These are phyloP conservation scores for Sugiyamaella japonica DNA, from an alignment of 1,139 yeast genomes.

Conservation along the genomic window DNA sequence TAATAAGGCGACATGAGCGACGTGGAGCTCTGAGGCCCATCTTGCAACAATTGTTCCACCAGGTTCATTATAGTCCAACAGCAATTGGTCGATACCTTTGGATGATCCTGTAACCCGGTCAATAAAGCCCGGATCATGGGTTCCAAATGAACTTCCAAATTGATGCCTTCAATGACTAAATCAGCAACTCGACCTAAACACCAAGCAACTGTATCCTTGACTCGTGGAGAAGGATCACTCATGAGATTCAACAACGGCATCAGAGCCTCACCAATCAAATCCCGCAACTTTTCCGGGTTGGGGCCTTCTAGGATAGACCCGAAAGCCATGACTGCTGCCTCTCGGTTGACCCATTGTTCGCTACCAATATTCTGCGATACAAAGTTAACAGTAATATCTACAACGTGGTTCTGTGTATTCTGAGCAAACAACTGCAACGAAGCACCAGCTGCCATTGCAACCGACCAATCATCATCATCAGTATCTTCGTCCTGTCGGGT, in stretches of 20 bases:
- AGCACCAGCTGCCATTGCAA: slow-evolving; percentile 98
- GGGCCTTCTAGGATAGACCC: slow-evolving; percentile 98
- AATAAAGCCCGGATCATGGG: slow-evolving; percentile 69
- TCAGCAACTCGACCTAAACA: slow-evolving; percentile 96
- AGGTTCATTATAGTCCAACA: slow-evolving; percentile 96
- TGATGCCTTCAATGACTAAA: slow-evolving; percentile 74
- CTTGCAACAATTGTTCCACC: slow-evolving; percentile 74
- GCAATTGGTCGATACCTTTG: slow-evolving; percentile 91
- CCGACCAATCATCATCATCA: slow-evolving; percentile 94
- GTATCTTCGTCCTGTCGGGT: slow-evolving; percentile 81
- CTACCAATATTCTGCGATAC: slow-evolving; percentile 70
- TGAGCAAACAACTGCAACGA: slow-evolving; percentile 93
- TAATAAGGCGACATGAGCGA: slow-evolving; percentile 76
- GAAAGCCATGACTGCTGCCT: slow-evolving; percentile 98
- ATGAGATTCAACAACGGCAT: slow-evolving; percentile 74
- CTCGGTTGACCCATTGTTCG: slow-evolving; percentile 80
- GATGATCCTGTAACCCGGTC: slow-evolving; percentile 80
- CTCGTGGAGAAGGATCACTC: slow-evolving; percentile 74
- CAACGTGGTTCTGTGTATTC: slow-evolving; percentile 80
- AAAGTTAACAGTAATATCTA: slow-evolving; percentile 78
- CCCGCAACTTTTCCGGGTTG: slow-evolving; percentile 65
- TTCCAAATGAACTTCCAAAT: slow-evolving; percentile 62
- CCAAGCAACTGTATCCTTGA: slow-evolving; percentile 97
- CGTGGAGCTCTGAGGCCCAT: slow-evolving; percentile 54
- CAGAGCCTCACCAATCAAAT: slow-evolving; percentile 75